Evolutionary conservation across 768 basidiomycete species (phyloP).

Genomic region (Boletus rubroflammeus): DNA sequence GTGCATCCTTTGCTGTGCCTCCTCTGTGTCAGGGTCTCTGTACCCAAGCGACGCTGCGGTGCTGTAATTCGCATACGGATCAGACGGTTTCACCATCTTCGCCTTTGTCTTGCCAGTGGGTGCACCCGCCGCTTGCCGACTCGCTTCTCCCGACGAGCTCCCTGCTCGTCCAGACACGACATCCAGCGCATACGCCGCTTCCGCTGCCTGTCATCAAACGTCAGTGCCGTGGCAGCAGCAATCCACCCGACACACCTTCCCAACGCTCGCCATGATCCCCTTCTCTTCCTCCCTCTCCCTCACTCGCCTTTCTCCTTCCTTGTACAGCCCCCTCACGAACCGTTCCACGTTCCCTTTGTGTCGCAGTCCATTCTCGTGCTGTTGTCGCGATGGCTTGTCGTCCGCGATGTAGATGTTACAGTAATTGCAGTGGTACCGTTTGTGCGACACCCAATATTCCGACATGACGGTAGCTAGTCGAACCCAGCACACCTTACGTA

Average conservation of each 20-base stretch:
- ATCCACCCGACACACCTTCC: conserved; percentile 48
- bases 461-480: conserved; percentile 49
- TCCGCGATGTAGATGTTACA: conserved; percentile 97
- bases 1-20: conserved; percentile 52
- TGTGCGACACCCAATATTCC: conserved; percentile 91
- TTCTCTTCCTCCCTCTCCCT: conserved; percentile 83
- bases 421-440: conserved; percentile 94
- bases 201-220: conserved; percentile 55
- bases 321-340: conserved; percentile 90
- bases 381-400: conserved; percentile 86
- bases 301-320: conserved; percentile 84
- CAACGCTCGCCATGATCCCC: conserved; percentile 81
- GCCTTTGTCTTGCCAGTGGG: conserved; percentile 32
- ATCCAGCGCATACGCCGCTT: conserved; percentile 75
- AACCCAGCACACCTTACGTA: conserved; percentile 13
- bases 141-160: conserved; percentile 11
- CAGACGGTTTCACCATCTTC: conserved; percentile 52
- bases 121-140: conserved; percentile 20
- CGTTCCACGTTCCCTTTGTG: conserved; percentile 95
- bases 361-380: conserved; percentile 89
- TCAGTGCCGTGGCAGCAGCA: neutral
- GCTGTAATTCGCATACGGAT: conserved; percentile 81
- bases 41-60: conserved; percentile 83
- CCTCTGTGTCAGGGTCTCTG: conserved; percentile 73
- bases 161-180: conserved; percentile 61